phyloP scores from a whole-genome alignment of 306 rosid genomes.

The Quercus rubra region DNA sequence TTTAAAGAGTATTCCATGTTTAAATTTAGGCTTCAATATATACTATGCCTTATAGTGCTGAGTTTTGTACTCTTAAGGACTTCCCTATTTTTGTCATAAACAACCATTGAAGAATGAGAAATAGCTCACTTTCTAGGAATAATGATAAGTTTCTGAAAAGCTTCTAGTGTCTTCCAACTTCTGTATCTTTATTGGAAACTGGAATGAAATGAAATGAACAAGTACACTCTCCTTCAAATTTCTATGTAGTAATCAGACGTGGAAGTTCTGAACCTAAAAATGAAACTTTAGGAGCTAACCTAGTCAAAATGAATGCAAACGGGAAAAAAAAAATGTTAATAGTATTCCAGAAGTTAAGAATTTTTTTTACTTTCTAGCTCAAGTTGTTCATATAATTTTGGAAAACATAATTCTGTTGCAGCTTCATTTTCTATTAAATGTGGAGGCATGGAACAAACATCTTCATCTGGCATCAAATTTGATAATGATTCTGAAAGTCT shows the following conservation, averaged over 20 bases:
- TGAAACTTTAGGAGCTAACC: not conserved
- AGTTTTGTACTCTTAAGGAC: not conserved
- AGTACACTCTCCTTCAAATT: not conserved
- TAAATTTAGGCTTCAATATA: not conserved
- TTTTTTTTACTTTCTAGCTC: not conserved
- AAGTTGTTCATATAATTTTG: not conserved
- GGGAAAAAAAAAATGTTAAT: not conserved
- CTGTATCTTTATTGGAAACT: not conserved
- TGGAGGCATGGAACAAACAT: constrained; percentile 21
- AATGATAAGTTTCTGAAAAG: not conserved
- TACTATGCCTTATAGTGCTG: not conserved
- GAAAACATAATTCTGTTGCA: not conserved
- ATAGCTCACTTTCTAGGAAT: not conserved
- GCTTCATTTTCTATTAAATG: constrained; percentile 38
- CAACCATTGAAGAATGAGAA: not conserved
- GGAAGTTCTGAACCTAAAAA: not conserved
- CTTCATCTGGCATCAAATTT: constrained; percentile 23
- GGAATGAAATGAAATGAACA: not conserved
- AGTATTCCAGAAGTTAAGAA: not conserved
- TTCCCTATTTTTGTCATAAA: not conserved
- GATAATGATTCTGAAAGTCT: constrained; percentile 28
- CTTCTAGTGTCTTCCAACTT: not conserved
- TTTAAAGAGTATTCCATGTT: not conserved
- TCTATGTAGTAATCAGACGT: not conserved
- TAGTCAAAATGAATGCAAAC: not conserved